Base-by-base conservation (phyloP, 1,284 basidiomycete genomes). In the Phlebopus sp. region DNA sequence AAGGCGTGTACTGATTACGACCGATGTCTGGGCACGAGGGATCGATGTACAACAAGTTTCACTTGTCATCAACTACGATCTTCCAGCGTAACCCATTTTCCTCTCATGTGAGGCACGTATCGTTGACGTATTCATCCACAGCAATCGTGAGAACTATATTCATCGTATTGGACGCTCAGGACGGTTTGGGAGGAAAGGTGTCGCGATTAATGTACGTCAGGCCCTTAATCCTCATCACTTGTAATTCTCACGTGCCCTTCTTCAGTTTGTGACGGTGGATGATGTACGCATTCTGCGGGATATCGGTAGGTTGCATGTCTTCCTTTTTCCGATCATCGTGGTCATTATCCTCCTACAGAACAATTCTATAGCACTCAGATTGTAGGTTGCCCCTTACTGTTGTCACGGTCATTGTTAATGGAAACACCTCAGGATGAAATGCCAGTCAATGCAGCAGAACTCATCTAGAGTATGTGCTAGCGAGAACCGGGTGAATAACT, bases 11-110 rank as follows among this genome's bases (percentile, higher is more conserved):
- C 77, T 97, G 48, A 97, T 98, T 61, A 97, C 94, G 9, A 97
- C 93, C 29, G 97, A 99, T 69, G 92, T 99, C 37, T 97, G 94
- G 95, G 95, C 97, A 23, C 87, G 97, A 63, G 97, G 97, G 59
- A 96, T 99, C 64, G 97, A 99, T 67, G 95, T 99, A 8, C 93
- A 97, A 64, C 95, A 98, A 71, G 97, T 99, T 39, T 97, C 94
- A 34, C 76, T 98, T 52, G 96, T 98, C 60, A 98, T 98, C 67
- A 98, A 98, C 73, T 98, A 98, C 66, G 95, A 97, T 66, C 77
- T 98, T 50, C 95, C 92, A 51, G 86, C 90, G 87, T 92, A 75
- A 62, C 81, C 70, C 15, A 40, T 52, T 56, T 51, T 52, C 14
- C 38, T 32, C 30, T 39, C 13, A 32, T 25, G n/a, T 36, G 41